Evolutionary conservation across 352 stramenopile species (phyloP), one percentile per base, ranked within the genome.

Genomic region (Pythium diclinum): DNA sequence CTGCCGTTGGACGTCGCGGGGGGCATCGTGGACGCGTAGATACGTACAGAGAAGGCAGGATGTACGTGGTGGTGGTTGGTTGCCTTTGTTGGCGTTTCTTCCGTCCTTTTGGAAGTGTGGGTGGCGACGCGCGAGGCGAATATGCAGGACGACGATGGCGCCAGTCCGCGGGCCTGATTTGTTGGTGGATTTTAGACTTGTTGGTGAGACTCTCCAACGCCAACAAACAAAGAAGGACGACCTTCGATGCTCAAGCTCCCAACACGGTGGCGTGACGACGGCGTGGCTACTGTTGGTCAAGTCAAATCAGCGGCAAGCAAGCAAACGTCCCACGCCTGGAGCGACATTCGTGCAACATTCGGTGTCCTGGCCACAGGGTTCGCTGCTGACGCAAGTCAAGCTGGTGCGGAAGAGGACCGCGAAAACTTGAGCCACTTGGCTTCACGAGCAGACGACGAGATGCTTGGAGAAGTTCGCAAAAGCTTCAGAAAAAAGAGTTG

Each of bases 341-440:
- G 28, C 28, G 44, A 70, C 63, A 49, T 70, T 70, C 63, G 56
- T 44, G 57, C 56, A 70, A 65, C 56, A 53, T 56, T 47, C 2
- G 10, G 53, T 16, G 3, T 32, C 32, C 33, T 23, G n/a, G 17
- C 30, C 30, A 38, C 49, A 38, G 21, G 25, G 6, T 16, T 6
- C 3, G 7, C 21, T 8, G 32, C 53, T 53, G 42, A 36, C 42
- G 51, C 51, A 42, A 59, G 42, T 44, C 36, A 44, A 44, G 9
- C 10, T n/a, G 13, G 8, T 30, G 44, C 44, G 44, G 44, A 7
- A 51, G 44, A 51, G 44, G 11, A 0, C 10, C 17, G n/a, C 7
- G n/a, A 51, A 51, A 51, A 14, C 19, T 51, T 49, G 42, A 49
- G 42, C 42, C 42, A 49, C 42, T 49, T 49, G 42, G 42, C 42